These are phyloP conservation scores for Trypanosoma cruzi DNA, from an alignment of 208 protist species.

Conservation along the genomic window DNA sequence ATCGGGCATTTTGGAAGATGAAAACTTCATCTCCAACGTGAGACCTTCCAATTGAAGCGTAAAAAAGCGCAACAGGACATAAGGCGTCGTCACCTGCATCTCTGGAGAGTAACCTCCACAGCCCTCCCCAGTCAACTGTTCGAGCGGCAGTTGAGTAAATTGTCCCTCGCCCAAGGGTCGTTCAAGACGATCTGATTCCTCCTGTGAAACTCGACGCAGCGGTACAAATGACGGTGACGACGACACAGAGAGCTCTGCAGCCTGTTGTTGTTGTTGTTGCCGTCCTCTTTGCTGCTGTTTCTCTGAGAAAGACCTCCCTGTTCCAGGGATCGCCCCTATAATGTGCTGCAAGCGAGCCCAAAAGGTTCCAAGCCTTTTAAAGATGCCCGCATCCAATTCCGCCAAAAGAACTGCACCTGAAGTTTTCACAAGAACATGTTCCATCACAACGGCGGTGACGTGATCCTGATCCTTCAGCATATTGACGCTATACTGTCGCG, in stretches of 20 bases:
- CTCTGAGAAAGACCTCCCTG: background rate
- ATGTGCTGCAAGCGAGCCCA: constrained; percentile 11
- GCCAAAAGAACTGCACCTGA: constrained; percentile 27
- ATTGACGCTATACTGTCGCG: constrained; percentile 4
- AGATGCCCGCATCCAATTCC: constrained; percentile 18
- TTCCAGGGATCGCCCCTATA: background rate
- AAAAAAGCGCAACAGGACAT: constrained; percentile 25
- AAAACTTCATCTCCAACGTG: constrained; percentile 29
- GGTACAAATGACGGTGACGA: background rate
- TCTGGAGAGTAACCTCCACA: background rate
- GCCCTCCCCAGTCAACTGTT: constrained; percentile 4
- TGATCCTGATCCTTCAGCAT: background rate
- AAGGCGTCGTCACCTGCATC: constrained; percentile 13
- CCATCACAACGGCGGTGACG: constrained; percentile 22
- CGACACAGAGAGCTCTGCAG: background rate
- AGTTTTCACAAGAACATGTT: constrained; percentile 31
- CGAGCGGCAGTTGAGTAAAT: constrained; percentile 5
- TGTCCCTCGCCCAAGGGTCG: constrained; percentile 5
- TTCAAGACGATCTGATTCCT: constrained; percentile 14
- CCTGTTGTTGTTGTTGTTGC: background rate
- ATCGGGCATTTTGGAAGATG: constrained; percentile 18
- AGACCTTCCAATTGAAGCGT: constrained; percentile 27
- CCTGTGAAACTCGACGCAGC: background rate
- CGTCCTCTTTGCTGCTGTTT: background rate
- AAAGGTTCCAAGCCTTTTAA: constrained; percentile 21